Percentiles rank a stretch among this genome's conserved stretches.
phyloP scores from a whole-genome alignment of 768 basidiomycete species.

The Boletus sp. region DNA sequence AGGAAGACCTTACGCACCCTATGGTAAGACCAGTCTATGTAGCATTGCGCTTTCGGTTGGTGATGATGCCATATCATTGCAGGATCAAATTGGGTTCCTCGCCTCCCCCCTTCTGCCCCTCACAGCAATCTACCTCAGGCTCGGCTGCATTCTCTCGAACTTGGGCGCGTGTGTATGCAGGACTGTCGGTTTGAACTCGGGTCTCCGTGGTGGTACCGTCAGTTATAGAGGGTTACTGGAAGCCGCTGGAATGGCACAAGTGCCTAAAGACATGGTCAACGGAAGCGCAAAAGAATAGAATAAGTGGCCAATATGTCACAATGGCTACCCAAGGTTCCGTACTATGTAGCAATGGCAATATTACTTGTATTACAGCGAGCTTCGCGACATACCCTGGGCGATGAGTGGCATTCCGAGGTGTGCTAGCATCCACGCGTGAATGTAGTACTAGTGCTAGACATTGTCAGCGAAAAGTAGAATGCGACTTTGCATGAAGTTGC shows the following conservation, averaged over 20 bases:
- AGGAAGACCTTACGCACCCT: constrained; percentile 61
- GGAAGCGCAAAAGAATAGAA: constrained; percentile 15
- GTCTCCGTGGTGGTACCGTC: constrained; percentile 16
- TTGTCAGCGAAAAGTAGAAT: not conserved
- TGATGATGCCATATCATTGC: not conserved
- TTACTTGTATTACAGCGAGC: not conserved
- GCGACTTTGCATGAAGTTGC: not conserved
- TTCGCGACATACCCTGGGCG: too few relatives aligned
- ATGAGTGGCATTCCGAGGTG: not conserved
- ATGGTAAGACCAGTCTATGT: constrained; percentile 32
- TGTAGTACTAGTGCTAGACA: not conserved
- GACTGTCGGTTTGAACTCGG: constrained; percentile 19
- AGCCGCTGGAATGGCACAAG: constrained; percentile 14
- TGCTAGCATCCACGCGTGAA: not conserved
- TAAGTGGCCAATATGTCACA: not conserved
- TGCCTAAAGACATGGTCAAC: not conserved
- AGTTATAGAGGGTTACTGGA: constrained; percentile 21
- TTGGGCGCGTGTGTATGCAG: constrained; percentile 22
- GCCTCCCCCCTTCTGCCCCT: constrained; percentile 23
- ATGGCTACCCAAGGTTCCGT: not conserved
- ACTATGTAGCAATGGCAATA: not conserved
- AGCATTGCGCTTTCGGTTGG: not conserved
- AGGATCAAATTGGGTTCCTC: constrained; percentile 23
- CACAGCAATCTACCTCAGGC: constrained; percentile 7
- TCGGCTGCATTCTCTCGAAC: constrained; percentile 23